These are phyloP conservation scores for Rhamnella rubrinervis DNA, from an alignment of 331 rosid species.

Conservation along the genomic window DNA sequence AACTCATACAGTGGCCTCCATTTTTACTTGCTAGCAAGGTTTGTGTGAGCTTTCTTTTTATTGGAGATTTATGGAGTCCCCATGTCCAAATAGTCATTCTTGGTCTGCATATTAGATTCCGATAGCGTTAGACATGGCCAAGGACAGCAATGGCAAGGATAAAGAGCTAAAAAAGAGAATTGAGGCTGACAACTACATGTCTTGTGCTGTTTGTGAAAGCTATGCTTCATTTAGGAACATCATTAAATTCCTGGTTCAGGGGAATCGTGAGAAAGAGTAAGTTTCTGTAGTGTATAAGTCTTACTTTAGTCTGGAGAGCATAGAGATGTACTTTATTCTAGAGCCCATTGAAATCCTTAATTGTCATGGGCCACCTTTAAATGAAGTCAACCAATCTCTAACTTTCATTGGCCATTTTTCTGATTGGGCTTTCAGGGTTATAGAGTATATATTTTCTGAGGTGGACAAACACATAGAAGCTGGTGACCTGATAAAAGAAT, in stretches of 20 bases:
- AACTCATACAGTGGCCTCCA: slow-evolving; percentile 94
- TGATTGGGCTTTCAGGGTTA: slow-evolving; percentile 53
- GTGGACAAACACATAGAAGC: slow-evolving; percentile 52
- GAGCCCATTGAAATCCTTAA: not conserved
- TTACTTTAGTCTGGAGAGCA: not conserved
- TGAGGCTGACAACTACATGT: slow-evolving; percentile 70
- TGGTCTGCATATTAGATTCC: slow-evolving; percentile 61
- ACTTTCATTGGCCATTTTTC: slow-evolving; percentile 8
- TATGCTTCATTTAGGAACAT: slow-evolving; percentile 92
- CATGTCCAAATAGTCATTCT: slow-evolving; percentile 19
- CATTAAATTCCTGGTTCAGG: slow-evolving; percentile 75
- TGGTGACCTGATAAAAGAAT: slow-evolving; percentile 38
- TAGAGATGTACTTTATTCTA: not conserved
- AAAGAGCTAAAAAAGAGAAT: slow-evolving; percentile 82
- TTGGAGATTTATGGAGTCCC: slow-evolving; percentile 11
- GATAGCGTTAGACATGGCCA: slow-evolving; percentile 97
- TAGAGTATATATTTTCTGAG: slow-evolving; percentile 60
- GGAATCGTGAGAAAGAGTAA: slow-evolving; percentile 65
- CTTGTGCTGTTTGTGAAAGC: slow-evolving; percentile 91
- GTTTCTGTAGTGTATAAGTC: slow-evolving; percentile 24
- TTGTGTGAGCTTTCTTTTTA: slow-evolving; percentile 26
- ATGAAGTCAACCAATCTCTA: not conserved
- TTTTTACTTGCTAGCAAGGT: slow-evolving; percentile 99
- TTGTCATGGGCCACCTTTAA: slow-evolving; percentile 7
- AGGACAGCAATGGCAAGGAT: slow-evolving; percentile 98